Evolutionary conservation across 805 yeast species (phyloP).

Genomic region (Tetrapisispora phaffii): DNA sequence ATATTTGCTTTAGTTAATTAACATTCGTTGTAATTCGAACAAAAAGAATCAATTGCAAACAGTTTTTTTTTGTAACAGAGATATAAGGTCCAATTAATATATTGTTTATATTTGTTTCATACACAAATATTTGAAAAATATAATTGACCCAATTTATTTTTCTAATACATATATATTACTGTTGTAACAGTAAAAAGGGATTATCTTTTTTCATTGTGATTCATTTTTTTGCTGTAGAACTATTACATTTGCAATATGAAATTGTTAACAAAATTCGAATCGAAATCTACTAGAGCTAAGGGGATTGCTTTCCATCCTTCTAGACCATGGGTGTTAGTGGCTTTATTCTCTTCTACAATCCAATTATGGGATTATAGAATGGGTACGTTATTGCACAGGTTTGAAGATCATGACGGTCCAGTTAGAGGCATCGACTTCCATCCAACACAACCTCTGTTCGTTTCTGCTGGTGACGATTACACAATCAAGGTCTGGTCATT

Average conservation of each 20-base stretch:
- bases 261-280: constrained; percentile 86
- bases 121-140: too few relatives aligned
- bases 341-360: constrained; percentile 94
- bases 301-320: constrained; percentile 93
- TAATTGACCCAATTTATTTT: too few relatives aligned
- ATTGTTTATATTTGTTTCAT: not conserved
- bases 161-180: too few relatives aligned
- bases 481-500: constrained; percentile 93
- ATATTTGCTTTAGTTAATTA: too few relatives aligned
- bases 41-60: not conserved
- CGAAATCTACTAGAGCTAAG: constrained; percentile 94
- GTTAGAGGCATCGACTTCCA: constrained; percentile 93
- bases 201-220: not conserved
- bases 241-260: constrained; percentile 40
- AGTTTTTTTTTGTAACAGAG: not conserved
- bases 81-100: not conserved
- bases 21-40: too few relatives aligned
- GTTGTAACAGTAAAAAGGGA: too few relatives aligned
- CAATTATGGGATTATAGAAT: constrained; percentile 98
- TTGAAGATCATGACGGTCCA: constrained; percentile 98
- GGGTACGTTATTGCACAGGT: constrained; percentile 94
- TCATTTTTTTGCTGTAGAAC: constrained; percentile 22
- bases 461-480: constrained; percentile 95
- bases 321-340: constrained; percentile 92
- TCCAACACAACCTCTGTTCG: constrained; percentile 95